phyloP scores from a whole-genome alignment of 2,329 filamentous ascomycete species.

The Aspergillus calidoustus region DNA sequence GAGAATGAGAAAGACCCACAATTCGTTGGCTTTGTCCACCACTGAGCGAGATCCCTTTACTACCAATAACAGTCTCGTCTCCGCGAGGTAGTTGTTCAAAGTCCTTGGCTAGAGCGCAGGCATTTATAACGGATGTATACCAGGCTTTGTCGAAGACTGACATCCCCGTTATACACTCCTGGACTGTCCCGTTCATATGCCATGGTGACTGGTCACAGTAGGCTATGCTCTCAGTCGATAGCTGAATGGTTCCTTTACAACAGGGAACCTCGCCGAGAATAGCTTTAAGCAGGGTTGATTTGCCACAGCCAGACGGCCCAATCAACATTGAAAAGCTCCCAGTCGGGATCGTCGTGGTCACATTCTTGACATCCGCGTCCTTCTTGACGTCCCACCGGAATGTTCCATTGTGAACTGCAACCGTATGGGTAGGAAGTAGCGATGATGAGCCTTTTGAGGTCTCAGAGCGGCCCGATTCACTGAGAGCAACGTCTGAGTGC shows the following conservation, averaged over 20 bases:
- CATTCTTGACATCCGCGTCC: slow-evolving; percentile 45
- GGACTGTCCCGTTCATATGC: slow-evolving; percentile 48
- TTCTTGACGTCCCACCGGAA: slow-evolving; percentile 55
- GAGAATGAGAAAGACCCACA: slow-evolving; percentile 31
- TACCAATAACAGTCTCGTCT: slow-evolving; percentile 55
- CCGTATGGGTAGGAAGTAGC: slow-evolving; percentile 30
- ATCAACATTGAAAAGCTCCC: slow-evolving; percentile 54
- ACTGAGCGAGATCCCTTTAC: slow-evolving; percentile 56
- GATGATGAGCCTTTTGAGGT: slow-evolving; percentile 27
- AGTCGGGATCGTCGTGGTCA: slow-evolving; percentile 47
- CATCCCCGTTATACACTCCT: slow-evolving; percentile 46
- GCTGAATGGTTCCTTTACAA: slow-evolving; percentile 38
- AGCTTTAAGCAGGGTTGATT: slow-evolving; percentile 55
- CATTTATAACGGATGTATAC: slow-evolving; percentile 43
- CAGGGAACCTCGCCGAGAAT: slow-evolving; percentile 50
- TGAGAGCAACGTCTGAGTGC: slow-evolving; percentile 31
- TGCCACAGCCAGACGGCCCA: slow-evolving; percentile 58
- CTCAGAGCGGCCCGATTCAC: slow-evolving; percentile 28
- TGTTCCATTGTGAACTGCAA: slow-evolving; percentile 49
- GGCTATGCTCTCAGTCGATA: slow-evolving; percentile 39
- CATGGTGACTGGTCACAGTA: slow-evolving; percentile 50
- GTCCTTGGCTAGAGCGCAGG: slow-evolving; percentile 46
- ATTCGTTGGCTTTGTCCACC: slow-evolving; percentile 59
- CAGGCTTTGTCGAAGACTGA: slow-evolving; percentile 41
- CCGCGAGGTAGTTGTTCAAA: slow-evolving; percentile 45